phyloP scores from a whole-genome alignment of 2,329 filamentous ascomycete genomes.

The Clonostachys chloroleuca region DNA sequence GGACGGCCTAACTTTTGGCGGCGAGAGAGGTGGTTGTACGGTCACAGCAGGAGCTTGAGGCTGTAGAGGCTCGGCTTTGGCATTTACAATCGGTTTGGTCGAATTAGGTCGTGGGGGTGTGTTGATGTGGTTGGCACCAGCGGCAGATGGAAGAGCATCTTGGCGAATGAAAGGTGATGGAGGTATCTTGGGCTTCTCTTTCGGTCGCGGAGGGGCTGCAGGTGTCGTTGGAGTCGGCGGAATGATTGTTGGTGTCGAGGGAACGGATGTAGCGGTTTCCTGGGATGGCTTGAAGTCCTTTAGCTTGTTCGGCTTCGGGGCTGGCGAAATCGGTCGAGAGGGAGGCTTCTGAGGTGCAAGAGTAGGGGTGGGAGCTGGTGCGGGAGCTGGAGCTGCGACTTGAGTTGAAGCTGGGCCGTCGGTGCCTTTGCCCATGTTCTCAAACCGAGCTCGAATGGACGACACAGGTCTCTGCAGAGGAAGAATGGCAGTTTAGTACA shows the following conservation, averaged over 20 bases:
- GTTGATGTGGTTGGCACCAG: constrained; percentile 3
- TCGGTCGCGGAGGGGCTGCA: constrained; percentile 20
- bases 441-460: constrained; percentile 75
- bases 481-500: background rate
- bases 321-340: constrained; percentile 28
- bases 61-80: constrained; percentile 13
- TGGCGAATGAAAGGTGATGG: constrained; percentile 7
- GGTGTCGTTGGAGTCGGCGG: constrained; percentile 18
- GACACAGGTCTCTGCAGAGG: constrained; percentile 70
- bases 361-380: constrained; percentile 11
- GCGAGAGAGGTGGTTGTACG: constrained; percentile 67
- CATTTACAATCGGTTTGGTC: constrained; percentile 12
- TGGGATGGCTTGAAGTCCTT: constrained; percentile 32
- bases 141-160: background rate
- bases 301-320: constrained; percentile 35
- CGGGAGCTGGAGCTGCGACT: constrained; percentile 1
- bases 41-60: constrained; percentile 59
- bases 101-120: constrained; percentile 13
- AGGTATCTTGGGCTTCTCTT: constrained; percentile 15
- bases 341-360: constrained; percentile 11
- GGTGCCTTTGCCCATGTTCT: constrained; percentile 53
- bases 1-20: constrained; percentile 44
- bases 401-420: background rate
- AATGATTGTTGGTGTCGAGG: constrained; percentile 18
- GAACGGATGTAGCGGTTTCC: constrained; percentile 18